phyloP scores from a whole-genome alignment of 2,329 filamentous ascomycete species.

The Immersiporthe knoxdaviesiana region DNA sequence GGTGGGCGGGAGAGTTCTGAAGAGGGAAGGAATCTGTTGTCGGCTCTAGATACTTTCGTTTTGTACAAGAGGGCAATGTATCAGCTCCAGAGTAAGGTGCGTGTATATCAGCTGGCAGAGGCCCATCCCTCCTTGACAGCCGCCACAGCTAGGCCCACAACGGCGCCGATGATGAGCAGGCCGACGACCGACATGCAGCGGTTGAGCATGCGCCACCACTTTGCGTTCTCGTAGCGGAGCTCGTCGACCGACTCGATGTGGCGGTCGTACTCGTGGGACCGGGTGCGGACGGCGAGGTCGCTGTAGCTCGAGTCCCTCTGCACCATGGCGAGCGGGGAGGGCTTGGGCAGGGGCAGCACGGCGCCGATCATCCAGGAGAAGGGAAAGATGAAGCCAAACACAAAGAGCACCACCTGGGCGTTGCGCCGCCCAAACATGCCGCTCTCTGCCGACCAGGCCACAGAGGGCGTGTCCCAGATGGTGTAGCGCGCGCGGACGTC shows the following conservation, averaged over 20 bases:
- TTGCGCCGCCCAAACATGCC: constrained; percentile 69
- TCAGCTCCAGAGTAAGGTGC: neutral
- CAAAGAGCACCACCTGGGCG: constrained; percentile 74
- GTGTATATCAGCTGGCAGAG: constrained; percentile 10
- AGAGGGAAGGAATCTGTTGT: neutral
- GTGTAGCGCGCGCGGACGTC: constrained; percentile 64
- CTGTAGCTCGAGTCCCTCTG: constrained; percentile 49
- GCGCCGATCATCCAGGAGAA: constrained; percentile 82
- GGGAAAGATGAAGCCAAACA: constrained; percentile 76
- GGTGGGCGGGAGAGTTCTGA: neutral
- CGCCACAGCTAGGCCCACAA: constrained; percentile 55
- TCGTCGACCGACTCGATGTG: constrained; percentile 46
- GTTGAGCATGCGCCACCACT: constrained; percentile 65
- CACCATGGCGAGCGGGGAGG: constrained; percentile 55
- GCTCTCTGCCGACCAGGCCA: constrained; percentile 65
- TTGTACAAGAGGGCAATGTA: neutral
- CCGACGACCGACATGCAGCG: constrained; percentile 61
- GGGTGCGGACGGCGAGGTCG: constrained; percentile 40
- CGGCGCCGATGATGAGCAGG: constrained; percentile 56
- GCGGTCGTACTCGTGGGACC: constrained; percentile 40
- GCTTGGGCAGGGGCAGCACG: constrained; percentile 70
- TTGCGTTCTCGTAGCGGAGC: constrained; percentile 53
- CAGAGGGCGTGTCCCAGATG: constrained; percentile 74
- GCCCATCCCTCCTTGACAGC: constrained; percentile 57
- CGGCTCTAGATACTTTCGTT: neutral